Evolutionary conservation across 2,329 filamentous ascomycete genomes (phyloP).

Genomic region (Graphiopsis chlorocephala): DNA sequence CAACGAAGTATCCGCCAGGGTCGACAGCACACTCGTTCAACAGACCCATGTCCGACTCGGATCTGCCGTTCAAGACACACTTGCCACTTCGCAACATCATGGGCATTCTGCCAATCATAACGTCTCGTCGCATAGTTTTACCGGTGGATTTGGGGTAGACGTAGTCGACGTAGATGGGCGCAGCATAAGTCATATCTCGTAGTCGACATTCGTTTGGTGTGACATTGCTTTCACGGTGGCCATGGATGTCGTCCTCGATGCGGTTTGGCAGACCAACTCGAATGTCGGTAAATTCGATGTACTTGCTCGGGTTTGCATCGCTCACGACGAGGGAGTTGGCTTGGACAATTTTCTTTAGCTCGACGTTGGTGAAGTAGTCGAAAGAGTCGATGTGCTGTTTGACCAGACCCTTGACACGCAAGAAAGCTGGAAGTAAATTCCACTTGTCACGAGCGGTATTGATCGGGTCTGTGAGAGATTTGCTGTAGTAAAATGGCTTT

Average conservation of each 20-base stretch:
- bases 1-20: conserved; percentile 96
- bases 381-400: conserved; percentile 99
- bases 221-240: conserved; percentile 63
- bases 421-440: conserved; percentile 93
- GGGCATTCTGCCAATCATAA: conserved; percentile 85
- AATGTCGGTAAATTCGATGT: conserved; percentile 69
- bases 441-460: conserved; percentile 83
- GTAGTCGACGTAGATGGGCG: conserved; percentile 89
- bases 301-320: conserved; percentile 90
- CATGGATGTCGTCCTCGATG: conserved; percentile 69
- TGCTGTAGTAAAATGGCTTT: conserved; percentile 68
- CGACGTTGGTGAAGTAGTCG: conserved; percentile 96
- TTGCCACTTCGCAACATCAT: conserved; percentile 97
- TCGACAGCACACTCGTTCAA: conserved; percentile 96
- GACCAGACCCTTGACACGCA: conserved; percentile 94
- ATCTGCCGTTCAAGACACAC: conserved; percentile 80
- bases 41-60: conserved; percentile 81
- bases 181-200: conserved; percentile 96
- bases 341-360: conserved; percentile 94
- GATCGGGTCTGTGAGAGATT: conserved; percentile 66
- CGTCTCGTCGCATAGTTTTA: conserved; percentile 67
- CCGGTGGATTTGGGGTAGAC: conserved; percentile 81
- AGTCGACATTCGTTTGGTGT: conserved; percentile 96
- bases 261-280: conserved; percentile 79
- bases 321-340: conserved; percentile 86